These are phyloP conservation scores for Nepenthes gracilis DNA, from an alignment of 148 eudicot genomes.

Conservation along the genomic window DNA sequence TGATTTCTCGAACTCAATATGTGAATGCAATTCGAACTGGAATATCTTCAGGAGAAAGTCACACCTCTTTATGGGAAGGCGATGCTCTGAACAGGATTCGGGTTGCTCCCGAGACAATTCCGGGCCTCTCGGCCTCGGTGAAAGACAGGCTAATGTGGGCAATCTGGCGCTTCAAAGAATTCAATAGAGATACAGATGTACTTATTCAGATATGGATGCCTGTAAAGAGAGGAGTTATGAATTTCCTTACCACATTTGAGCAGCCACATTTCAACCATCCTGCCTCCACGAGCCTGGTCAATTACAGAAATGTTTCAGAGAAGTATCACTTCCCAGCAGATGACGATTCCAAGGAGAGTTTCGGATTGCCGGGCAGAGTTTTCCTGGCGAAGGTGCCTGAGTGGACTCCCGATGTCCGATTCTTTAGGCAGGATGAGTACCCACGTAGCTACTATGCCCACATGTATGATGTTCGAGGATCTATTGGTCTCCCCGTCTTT, in stretches of 20 bases:
- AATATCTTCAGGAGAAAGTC: not conserved
- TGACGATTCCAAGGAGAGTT: conserved; percentile 30
- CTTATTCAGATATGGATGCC: conserved; percentile 61
- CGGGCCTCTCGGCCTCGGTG: conserved; percentile 10
- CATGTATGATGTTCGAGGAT: conserved; percentile 44
- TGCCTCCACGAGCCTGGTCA: conserved; percentile 9
- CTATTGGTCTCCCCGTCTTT: conserved; percentile 67
- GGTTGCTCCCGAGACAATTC: conserved; percentile 20
- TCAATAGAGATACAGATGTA: conserved; percentile 21
- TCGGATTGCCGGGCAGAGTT: conserved; percentile 64
- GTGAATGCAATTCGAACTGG: conserved; percentile 10
- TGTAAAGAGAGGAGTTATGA: conserved; percentile 20
- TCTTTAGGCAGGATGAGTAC: conserved; percentile 41
- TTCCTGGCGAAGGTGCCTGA: conserved; percentile 53
- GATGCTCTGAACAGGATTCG: conserved; percentile 38
- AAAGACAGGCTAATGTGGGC: conserved; percentile 26
- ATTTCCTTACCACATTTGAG: conserved; percentile 32
- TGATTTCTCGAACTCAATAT: conserved; percentile 19
- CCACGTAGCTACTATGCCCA: conserved; percentile 40
- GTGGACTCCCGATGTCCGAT: conserved; percentile 69
- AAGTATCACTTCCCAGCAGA: conserved; percentile 49
- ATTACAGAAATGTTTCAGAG: conserved; percentile 30
- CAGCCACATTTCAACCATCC: conserved; percentile 31
- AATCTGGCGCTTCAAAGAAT: conserved; percentile 12
- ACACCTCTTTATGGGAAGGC: conserved; percentile 20